These are phyloP conservation scores for Colletotrichum tropicale DNA, from an alignment of 2,329 filamentous ascomycete species.

Conservation along the genomic window DNA sequence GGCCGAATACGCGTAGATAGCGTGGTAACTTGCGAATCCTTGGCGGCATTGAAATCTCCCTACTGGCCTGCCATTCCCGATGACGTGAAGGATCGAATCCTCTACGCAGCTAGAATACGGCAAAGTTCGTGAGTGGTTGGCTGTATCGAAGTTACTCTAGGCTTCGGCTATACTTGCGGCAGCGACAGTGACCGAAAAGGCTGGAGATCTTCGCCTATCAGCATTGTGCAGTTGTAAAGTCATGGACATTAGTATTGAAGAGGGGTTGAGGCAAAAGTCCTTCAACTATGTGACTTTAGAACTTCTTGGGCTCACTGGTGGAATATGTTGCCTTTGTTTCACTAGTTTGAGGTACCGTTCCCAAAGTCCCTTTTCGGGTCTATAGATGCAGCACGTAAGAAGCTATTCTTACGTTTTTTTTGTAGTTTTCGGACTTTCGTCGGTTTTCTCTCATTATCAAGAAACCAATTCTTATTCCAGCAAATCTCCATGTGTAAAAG, in stretches of 20 bases:
- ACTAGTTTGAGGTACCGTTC: not conserved
- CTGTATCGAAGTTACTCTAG: not conserved
- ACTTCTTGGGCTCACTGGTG: not conserved
- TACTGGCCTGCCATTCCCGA: not conserved
- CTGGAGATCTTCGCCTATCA: not conserved
- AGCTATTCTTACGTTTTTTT: fast-evolving
- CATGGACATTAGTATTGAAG: not conserved
- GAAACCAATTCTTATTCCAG: not conserved
- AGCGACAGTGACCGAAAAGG: not conserved
- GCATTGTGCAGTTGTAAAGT: not conserved
- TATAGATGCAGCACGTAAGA: not conserved
- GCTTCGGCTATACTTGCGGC: not conserved
- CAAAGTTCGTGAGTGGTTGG: not conserved
- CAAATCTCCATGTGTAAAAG: not conserved
- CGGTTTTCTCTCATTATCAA: no score
- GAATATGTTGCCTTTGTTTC: not conserved
- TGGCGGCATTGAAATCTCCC: not conserved
- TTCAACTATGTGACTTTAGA: not conserved
- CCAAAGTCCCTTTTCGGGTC: not conserved
- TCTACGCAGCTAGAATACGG: not conserved
- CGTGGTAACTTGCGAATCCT: not conserved
- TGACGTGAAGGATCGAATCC: not conserved
- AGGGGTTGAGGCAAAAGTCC: not conserved
- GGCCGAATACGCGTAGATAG: not conserved
- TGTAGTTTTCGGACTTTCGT: not conserved